Conservation (phyloP, 2,329 filamentous ascomycete genomes). For the Cercospora sojina region DNA sequence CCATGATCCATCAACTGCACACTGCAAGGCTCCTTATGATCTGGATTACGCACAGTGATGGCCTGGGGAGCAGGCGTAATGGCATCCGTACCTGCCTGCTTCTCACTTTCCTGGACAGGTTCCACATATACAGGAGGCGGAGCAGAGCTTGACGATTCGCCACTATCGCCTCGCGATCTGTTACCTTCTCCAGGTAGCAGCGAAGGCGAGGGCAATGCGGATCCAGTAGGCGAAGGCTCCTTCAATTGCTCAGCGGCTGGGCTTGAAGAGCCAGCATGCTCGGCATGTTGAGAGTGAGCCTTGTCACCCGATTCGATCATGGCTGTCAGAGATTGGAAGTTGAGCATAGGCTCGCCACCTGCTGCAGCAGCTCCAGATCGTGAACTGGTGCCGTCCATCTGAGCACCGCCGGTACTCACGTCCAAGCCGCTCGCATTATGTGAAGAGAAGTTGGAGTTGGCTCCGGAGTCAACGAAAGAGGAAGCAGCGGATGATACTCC, state of each 20-base stretch:
- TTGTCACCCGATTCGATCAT: constrained; percentile 67
- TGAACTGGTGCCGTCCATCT: constrained; percentile 26
- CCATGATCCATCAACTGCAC: constrained; percentile 9
- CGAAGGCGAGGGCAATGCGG: constrained; percentile 13
- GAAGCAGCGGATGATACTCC: constrained; percentile 82
- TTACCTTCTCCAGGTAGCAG: constrained; percentile 20
- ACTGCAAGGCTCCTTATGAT: constrained; percentile 14
- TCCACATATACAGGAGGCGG: constrained; percentile 32
- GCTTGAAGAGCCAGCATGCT: constrained; percentile 31
- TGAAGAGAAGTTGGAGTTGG: constrained; percentile 38
- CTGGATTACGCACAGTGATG: not conserved
- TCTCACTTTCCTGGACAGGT: not conserved
- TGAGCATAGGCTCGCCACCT: constrained; percentile 77
- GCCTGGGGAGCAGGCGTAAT: constrained; percentile 9
- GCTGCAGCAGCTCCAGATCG: constrained; percentile 46
- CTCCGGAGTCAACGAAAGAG: constrained; percentile 67
- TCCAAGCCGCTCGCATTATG: constrained; percentile 58
- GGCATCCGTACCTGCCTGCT: not conserved
- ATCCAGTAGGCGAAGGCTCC: constrained; percentile 24
- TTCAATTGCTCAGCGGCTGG: constrained; percentile 26
- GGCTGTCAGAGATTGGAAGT: constrained; percentile 82
- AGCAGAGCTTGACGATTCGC: constrained; percentile 28
- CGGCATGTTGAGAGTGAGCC: constrained; percentile 42
- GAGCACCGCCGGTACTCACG: constrained; percentile 32
- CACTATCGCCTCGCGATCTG: constrained; percentile 33